A percentile compares a stretch with the other conserved stretches of the same genome.
phyloP scores from a whole-genome alignment of 768 basidiomycete species.

The Podaxis pistillaris region DNA sequence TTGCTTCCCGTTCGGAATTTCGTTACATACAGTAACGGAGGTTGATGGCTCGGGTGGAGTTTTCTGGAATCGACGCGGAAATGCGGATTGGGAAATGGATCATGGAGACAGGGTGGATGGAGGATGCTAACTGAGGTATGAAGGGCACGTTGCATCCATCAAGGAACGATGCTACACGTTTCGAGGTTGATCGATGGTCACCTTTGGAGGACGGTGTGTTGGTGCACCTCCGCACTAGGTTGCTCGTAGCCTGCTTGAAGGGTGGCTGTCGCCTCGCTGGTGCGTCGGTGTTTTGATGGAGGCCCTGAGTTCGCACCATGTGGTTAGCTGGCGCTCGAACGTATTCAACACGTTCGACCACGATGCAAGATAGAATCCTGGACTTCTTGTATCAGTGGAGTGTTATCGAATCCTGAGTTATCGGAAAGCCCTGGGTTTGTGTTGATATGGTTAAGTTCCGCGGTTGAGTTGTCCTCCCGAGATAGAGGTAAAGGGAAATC shows the following conservation, averaged over 20 bases:
- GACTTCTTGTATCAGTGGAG: not conserved
- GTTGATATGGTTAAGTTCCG: slow-evolving; percentile 1
- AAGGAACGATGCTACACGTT: slow-evolving; percentile 15
- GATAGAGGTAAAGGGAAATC: not conserved
- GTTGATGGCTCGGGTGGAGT: not conserved
- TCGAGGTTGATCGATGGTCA: slow-evolving; percentile 8
- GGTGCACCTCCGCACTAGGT: not conserved
- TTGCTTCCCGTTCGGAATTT: not conserved
- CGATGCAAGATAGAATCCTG: not conserved
- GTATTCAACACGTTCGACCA: not conserved
- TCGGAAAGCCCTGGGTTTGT: not conserved
- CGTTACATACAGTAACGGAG: not conserved
- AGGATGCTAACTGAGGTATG: not conserved
- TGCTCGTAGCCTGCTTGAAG: not conserved
- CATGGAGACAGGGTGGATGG: slow-evolving; percentile 4
- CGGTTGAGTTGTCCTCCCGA: not conserved
- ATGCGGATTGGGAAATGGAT: not conserved
- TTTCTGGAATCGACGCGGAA: slow-evolving; percentile 10
- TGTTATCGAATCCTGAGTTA: not conserved
- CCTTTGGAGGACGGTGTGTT: not conserved
- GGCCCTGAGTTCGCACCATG: not conserved
- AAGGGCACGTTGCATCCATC: slow-evolving; percentile 18
- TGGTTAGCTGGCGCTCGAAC: not conserved
- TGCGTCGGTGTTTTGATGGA: not conserved
- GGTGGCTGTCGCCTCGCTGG: not conserved